phyloP scores from a whole-genome alignment of 768 basidiomycete species.

The Boletales sp. region DNA sequence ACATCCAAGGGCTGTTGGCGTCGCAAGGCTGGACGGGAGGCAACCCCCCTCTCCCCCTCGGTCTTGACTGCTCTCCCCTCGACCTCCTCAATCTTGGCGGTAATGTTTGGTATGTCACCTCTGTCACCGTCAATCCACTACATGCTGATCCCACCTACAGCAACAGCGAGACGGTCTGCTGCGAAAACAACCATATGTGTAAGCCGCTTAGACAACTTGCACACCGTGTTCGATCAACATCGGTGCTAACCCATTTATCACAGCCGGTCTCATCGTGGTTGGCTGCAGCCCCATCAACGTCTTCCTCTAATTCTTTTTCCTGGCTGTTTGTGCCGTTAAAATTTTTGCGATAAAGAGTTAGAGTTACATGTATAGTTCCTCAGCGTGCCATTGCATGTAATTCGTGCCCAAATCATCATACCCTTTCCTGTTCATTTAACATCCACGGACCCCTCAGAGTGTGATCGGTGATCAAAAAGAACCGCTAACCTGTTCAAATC shows the following conservation, averaged over 20 bases:
- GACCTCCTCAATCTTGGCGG: background rate
- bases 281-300: background rate
- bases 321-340: background rate
- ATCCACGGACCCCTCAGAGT: background rate
- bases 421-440: background rate
- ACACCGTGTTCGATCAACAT: background rate
- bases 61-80: background rate
- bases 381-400: background rate
- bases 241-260: background rate
- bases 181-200: constrained; percentile 1
- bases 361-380: background rate
- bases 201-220: background rate
- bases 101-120: background rate
- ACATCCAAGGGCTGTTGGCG: background rate
- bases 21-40: background rate
- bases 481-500: too few species aligned
- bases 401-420: background rate
- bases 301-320: background rate
- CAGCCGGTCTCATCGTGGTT: background rate
- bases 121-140: too few species aligned
- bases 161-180: constrained; percentile 1
- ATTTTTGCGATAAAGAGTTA: background rate
- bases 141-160: background rate
- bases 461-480: too few species aligned
- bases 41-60: background rate